These are phyloP conservation scores for Lepiota brunneoincarnata DNA, from an alignment of 768 basidiomycete species.

Conservation along the genomic window DNA sequence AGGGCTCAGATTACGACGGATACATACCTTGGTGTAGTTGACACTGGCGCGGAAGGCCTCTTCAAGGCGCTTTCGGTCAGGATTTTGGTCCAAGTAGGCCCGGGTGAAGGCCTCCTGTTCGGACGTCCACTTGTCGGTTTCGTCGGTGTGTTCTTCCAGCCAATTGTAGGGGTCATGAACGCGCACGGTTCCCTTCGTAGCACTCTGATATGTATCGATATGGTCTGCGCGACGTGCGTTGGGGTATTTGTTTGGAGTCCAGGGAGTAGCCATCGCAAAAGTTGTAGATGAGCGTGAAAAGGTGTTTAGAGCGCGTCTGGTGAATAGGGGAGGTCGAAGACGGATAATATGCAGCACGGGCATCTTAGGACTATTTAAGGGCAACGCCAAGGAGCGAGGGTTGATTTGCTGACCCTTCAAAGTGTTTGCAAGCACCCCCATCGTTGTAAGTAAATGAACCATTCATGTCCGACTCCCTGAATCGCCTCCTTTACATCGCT, in stretches of 20 bases:
- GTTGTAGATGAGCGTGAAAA: conserved; percentile 22
- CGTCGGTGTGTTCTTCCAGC: conserved; percentile 62
- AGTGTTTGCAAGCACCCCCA: no score
- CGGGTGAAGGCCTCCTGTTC: conserved; percentile 60
- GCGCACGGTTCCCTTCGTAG: conserved; percentile 54
- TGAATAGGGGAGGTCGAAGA: background rate
- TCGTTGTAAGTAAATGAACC: background rate
- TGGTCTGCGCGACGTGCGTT: conserved; percentile 61
- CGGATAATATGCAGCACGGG: conserved; percentile 17
- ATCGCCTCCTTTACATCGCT: background rate
- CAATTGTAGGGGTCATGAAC: conserved; percentile 75
- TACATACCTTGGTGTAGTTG: conserved; percentile 41
- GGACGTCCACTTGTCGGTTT: conserved; percentile 64
- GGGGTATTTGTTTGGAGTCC: conserved; percentile 63
- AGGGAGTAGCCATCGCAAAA: conserved; percentile 40
- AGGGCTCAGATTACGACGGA: background rate
- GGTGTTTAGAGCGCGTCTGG: conserved; percentile 21
- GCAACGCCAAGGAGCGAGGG: no score
- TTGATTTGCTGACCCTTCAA: no score
- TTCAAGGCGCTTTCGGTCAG: conserved; percentile 57
- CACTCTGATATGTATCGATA: conserved; percentile 67
- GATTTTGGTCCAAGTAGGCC: conserved; percentile 58
- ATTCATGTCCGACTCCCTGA: conserved; percentile 1
- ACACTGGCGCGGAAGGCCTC: conserved; percentile 48
- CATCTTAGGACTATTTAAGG: conserved; percentile 15